Evolutionary conservation across 176 grass and related monocot species (phyloP).

Genomic region (Bothriochloa decipiens): DNA sequence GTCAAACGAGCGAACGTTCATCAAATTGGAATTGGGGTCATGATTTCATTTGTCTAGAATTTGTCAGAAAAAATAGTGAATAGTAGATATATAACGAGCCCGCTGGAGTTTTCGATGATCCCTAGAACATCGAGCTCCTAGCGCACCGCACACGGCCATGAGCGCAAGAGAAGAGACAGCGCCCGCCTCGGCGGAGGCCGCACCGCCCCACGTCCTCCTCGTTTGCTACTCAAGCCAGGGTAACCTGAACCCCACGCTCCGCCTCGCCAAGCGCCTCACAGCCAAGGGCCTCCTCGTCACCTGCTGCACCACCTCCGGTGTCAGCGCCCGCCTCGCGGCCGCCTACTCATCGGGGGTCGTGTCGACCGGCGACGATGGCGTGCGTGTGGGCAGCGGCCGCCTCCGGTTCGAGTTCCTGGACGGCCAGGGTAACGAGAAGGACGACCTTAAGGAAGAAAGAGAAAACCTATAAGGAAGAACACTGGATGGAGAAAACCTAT

Average conservation of each 20-base stretch:
- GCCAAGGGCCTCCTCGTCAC: constrained; percentile 72
- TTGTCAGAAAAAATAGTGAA: too few species aligned
- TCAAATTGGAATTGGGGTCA: too few species aligned
- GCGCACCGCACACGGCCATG: too few species aligned
- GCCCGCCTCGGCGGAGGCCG: neutral
- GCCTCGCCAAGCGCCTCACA: constrained; percentile 73
- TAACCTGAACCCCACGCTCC: constrained; percentile 76
- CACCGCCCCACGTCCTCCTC: constrained; percentile 51
- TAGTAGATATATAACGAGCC: too few species aligned
- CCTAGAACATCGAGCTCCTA: too few species aligned
- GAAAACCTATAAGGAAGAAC: too few species aligned
- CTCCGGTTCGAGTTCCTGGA: constrained; percentile 79
- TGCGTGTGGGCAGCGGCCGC: constrained; percentile 45
- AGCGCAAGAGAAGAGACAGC: too few species aligned
- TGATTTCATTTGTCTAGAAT: too few species aligned
- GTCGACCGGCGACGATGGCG: constrained; percentile 27
- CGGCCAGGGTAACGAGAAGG: constrained; percentile 16
- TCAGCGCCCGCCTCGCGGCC: constrained; percentile 27
- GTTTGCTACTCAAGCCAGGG: constrained; percentile 74
- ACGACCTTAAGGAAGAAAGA: too few species aligned
- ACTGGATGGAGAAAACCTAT: too few species aligned
- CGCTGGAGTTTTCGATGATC: too few species aligned
- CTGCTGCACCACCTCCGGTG: constrained; percentile 50
- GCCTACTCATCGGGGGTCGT: constrained; percentile 11
- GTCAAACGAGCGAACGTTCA: too few species aligned